phyloP scores from a whole-genome alignment of 1,139 yeast species.

The Lodderomyces beijingensis region DNA sequence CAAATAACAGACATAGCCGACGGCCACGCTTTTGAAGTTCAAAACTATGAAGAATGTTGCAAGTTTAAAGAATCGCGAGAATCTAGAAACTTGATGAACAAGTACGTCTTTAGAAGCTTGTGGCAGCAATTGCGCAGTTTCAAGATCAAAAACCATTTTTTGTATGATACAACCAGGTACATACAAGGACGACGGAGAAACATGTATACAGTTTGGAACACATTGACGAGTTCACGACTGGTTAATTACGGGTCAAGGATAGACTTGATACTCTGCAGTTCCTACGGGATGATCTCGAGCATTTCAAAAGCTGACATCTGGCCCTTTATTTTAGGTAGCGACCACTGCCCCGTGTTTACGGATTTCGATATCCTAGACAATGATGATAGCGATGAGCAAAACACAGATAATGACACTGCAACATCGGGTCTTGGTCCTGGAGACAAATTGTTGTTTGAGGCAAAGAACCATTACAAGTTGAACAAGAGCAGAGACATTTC shows the following conservation, averaged over 20 bases:
- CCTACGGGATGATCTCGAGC: conserved; percentile 8
- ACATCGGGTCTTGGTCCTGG: conserved; percentile 1
- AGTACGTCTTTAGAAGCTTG: conserved; percentile 22
- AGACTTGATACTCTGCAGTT: conserved; percentile 50
- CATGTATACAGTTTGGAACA: conserved; percentile 93
- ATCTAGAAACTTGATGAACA: conserved; percentile 43
- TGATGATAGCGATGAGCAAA: conserved; percentile 5
- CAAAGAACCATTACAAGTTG: conserved; percentile 48
- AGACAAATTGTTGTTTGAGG: conserved; percentile 47
- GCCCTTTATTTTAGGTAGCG: conserved; percentile 76
- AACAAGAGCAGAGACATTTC: conserved; percentile 49
- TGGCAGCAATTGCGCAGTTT: conserved; percentile 7
- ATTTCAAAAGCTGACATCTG: conserved; percentile 57
- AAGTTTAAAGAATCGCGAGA: conserved; percentile 39
- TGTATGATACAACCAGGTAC: conserved; percentile 64
- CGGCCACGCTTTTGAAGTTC: conserved; percentile 37
- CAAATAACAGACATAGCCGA: conserved; percentile 18
- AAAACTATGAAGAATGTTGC: conserved; percentile 33
- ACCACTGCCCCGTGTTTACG: conserved; percentile 87
- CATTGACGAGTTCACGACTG: conserved; percentile 71
- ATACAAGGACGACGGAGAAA: conserved; percentile 53
- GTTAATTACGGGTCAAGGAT: conserved; percentile 85
- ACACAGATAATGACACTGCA: not conserved
- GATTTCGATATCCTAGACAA: conserved; percentile 43
- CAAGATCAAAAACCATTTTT: conserved; percentile 19